These are phyloP conservation scores for Talaromyces amestolkiae DNA, from an alignment of 2,329 filamentous ascomycete species.

Conservation along the genomic window DNA sequence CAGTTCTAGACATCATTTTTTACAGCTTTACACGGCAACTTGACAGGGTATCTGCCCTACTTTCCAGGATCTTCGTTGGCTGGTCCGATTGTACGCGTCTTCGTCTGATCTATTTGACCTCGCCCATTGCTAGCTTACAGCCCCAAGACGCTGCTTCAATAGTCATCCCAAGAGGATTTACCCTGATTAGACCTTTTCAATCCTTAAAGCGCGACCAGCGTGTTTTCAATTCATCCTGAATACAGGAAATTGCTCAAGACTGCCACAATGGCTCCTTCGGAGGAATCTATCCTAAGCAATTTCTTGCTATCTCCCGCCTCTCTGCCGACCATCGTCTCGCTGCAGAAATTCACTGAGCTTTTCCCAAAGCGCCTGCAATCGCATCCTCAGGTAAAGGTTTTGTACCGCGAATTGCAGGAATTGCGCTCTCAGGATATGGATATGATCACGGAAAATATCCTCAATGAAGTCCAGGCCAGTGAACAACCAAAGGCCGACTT, in stretches of 20 bases:
- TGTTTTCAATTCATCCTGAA: neutral
- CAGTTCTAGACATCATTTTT: neutral
- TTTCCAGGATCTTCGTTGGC: neutral
- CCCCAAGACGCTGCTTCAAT: neutral
- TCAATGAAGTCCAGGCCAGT: constrained; percentile 37
- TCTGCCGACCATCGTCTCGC: constrained; percentile 69
- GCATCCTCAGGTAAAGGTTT: constrained; percentile 64
- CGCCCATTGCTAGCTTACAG: neutral
- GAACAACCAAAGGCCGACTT: constrained; percentile 40
- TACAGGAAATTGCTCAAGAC: neutral
- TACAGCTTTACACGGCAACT: neutral
- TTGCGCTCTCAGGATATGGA: constrained; percentile 70
- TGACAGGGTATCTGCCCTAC: neutral
- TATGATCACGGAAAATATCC: constrained; percentile 57
- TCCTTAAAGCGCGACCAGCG: too few relatives aligned
- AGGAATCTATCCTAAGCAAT: constrained; percentile 70
- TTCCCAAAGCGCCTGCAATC: constrained; percentile 68
- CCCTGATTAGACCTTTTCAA: neutral
- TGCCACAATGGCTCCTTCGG: constrained; percentile 55
- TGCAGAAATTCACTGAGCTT: constrained; percentile 71
- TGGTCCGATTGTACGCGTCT: neutral
- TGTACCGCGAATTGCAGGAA: constrained; percentile 78
- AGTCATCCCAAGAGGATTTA: neutral
- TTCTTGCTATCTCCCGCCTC: constrained; percentile 76
- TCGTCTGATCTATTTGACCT: neutral